These are phyloP conservation scores for Talaromyces verruculosus DNA, from an alignment of 2,329 filamentous ascomycete genomes.

Conservation along the genomic window DNA sequence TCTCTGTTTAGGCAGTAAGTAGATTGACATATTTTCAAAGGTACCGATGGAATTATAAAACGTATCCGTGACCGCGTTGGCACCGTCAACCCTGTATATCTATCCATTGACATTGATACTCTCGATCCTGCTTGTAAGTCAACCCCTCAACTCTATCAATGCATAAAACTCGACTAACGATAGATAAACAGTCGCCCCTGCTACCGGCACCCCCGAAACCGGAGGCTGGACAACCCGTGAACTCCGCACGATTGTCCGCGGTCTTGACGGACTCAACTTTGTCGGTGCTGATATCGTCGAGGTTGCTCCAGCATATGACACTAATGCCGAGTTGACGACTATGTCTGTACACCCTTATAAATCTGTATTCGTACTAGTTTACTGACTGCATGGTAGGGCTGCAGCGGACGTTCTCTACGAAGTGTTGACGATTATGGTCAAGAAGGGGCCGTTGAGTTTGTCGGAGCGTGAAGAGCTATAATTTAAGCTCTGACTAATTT, in stretches of 20 bases:
- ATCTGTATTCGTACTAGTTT: neutral
- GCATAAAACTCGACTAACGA: too few relatives aligned
- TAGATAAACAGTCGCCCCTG: conserved; percentile 36
- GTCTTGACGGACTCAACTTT: conserved; percentile 58
- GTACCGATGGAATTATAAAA: conserved; percentile 72
- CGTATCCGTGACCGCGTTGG: conserved; percentile 74
- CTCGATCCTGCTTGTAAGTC: conserved; percentile 73
- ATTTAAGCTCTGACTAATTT: too few relatives aligned
- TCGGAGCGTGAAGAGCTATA: neutral
- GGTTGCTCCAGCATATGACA: conserved; percentile 63
- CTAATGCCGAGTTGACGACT: conserved; percentile 58
- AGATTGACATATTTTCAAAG: too few relatives aligned
- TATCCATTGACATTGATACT: conserved; percentile 85
- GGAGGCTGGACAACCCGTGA: conserved; percentile 64
- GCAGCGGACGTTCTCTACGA: conserved; percentile 67
- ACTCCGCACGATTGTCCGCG: conserved; percentile 58
- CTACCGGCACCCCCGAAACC: conserved; percentile 61
- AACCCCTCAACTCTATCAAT: too few relatives aligned
- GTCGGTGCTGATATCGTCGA: conserved; percentile 63
- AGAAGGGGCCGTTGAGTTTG: conserved; percentile 66
- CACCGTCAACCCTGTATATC: conserved; percentile 67
- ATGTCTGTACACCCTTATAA: conserved; percentile 33
- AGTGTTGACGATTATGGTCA: conserved; percentile 79
- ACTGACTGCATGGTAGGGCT: conserved; percentile 31
- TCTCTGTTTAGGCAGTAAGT: too few relatives aligned